phyloP scores from a whole-genome alignment of 371 early-diverging fungal genomes.

The Mucor plumbeus region DNA sequence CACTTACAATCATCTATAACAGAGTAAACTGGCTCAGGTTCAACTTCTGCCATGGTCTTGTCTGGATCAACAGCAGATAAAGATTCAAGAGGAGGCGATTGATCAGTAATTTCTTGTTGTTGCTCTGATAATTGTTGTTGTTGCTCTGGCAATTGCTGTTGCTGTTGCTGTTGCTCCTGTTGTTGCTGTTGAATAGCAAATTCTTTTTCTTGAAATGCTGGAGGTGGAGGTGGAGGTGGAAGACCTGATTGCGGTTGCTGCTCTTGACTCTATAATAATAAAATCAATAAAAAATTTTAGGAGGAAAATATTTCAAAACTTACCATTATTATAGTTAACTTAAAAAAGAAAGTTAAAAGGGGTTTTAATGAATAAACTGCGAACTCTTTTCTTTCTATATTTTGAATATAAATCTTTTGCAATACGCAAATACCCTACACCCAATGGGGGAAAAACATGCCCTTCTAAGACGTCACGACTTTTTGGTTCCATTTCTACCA shows the following conservation, averaged over 20 bases:
- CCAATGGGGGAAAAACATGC: neutral
- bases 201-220: neutral
- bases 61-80: constrained; percentile 12
- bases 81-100: constrained; percentile 11
- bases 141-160: neutral
- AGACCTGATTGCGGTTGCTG: neutral
- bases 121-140: neutral
- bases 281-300: too few species aligned
- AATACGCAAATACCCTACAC: constrained; percentile 5
- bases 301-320: neutral
- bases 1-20: constrained; percentile 27
- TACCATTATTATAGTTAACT: neutral
- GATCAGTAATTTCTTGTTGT: constrained; percentile 6
- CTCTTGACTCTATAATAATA: neutral
- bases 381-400: neutral
- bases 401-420: neutral
- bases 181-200: neutral
- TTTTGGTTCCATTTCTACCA: neutral
- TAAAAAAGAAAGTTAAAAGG: neutral
- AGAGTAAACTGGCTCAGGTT: constrained; percentile 19
- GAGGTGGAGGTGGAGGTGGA: neutral
- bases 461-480: constrained; percentile 1
- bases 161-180: neutral
- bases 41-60: constrained; percentile 26
- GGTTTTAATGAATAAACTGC: neutral